Evolutionary conservation across 2,329 filamentous ascomycete species (phyloP), one percentile per base, ranked within the genome.

Genomic region (Talaromyces funiculosus): DNA sequence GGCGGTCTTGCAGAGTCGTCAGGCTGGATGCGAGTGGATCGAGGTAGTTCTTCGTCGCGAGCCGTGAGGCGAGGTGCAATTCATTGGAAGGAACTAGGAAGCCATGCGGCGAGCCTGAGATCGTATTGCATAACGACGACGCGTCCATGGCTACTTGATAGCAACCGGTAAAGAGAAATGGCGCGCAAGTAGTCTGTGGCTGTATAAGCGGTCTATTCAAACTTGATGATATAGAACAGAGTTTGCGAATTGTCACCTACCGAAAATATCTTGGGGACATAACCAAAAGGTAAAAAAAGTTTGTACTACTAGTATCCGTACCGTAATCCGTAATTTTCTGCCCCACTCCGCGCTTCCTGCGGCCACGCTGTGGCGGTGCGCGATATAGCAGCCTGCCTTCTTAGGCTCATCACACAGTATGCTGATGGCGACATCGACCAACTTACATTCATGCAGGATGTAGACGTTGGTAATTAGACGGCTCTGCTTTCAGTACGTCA

Each of bases 21-120:
- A 96, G 81, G 59, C 86, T 86, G 1, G 82, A 81, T 1, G 92
- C 92, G 64, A 96, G 85, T 3, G 85, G 84, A 69, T 96, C 91
- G 7, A 97, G 80, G 4, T 88, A 90, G 42, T 84, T 80, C 76
- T 96, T 96, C n/a, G 90, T 87, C 56, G 91, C 84, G 61, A 85
- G 82, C 22, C 94, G 79, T 18, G 90, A 87, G 3, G 88, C 85
- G 33, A 83, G 82, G 49, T 90, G 85, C 33, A 96, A 80, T 22
- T 84, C 76, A 7, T 82, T 69, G 2, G 84, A 80, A 4, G 93
- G 92, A 64, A 88, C 86, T n/a, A 97, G 80, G 71, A 96, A 96
- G 26, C 77, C 73, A 70, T 92, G 87, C 12, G 90, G 88, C 62
- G 85, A 84, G 61, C 80, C 77, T 16, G 85, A 77, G 53, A 90